Base-by-base conservation (phyloP, 352 stramenopile genomes). In the Phytophthora cactorum region DNA sequence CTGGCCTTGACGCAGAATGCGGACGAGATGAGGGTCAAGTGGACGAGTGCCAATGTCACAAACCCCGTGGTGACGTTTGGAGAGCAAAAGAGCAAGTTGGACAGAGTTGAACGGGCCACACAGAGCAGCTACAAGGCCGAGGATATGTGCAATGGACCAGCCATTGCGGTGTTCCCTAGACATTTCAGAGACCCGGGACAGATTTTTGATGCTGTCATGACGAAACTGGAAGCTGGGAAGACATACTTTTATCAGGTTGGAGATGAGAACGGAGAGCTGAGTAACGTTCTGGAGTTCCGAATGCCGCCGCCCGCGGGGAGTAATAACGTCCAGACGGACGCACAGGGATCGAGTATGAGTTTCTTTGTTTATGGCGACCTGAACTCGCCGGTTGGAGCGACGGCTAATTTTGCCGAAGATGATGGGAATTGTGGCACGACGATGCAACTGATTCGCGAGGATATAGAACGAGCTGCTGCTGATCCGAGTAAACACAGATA, bases 311-410 rank as follows among this genome's bases (percentile, higher is more conserved):
- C 59, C 8, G 28, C 52, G 9, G 75, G 75, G 17, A 64, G 34
- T 50, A 72, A 75, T 25, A 73, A 29, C 5, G 41, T 58, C 3
- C 51, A 43, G 41, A 31, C 32, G 4, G 66, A 63, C 54, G 61
- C 14, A 77, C 44, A 59, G 22, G 63, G 58, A 27, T 63, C 57
- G 8, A 79, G 68, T 28, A 80, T 89, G 65, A 85, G 77, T 15
- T 96, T 90, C 45, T 77, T 96, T 45, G 85, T 91, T 11, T 91
- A 89, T 53, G 89, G 74, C 32, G 87, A 96, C 70, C 69, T 95
- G 64, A 90, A 79, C 39, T 60, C 64, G 2, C 70, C 78, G 0
- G 55, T 67, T 0, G 38, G 61, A 15, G 59, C 70, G 11, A 72
- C 63, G 9, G 45, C 59, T 27, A 58, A 74, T 31, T 80, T 80